Evolutionary conservation across 2,329 filamentous ascomycete species (phyloP).

Genomic region (Aspergillus pseudonomiae): DNA sequence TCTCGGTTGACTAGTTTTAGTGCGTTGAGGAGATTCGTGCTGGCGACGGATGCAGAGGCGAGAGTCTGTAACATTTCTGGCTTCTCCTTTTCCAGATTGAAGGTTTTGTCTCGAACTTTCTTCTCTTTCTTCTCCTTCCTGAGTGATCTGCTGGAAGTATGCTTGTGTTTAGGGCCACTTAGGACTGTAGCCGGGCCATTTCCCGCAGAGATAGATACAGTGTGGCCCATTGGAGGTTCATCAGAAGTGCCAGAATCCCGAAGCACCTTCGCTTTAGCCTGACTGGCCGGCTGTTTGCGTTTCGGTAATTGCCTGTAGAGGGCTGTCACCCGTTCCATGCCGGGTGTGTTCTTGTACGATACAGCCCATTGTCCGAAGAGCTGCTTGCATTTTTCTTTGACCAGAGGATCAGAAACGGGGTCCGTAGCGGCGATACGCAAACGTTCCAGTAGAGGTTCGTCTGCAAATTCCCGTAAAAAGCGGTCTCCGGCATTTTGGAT

Average conservation of each 20-base stretch:
- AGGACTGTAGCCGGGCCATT: conserved; percentile 42
- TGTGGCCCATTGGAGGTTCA: conserved; percentile 42
- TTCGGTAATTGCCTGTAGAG: conserved; percentile 73
- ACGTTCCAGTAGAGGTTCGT: conserved; percentile 89
- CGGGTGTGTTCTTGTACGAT: conserved; percentile 78
- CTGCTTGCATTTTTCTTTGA: conserved; percentile 84
- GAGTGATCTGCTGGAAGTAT: conserved; percentile 40
- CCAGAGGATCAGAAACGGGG: conserved; percentile 77
- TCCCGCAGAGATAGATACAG: conserved; percentile 42
- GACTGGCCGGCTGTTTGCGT: conserved; percentile 70
- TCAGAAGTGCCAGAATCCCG: conserved; percentile 68
- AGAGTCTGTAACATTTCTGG: conserved; percentile 85
- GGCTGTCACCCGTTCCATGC: conserved; percentile 76
- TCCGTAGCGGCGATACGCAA: conserved; percentile 86
- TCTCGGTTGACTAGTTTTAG: conserved; percentile 92
- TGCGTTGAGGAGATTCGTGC: conserved; percentile 86
- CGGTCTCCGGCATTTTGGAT: conserved; percentile 90
- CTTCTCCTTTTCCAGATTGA: conserved; percentile 86
- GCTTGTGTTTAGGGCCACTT: conserved; percentile 41
- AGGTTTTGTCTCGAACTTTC: conserved; percentile 59
- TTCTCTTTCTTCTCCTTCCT: conserved; percentile 51
- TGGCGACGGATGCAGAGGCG: conserved; percentile 83
- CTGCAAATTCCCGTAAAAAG: conserved; percentile 84
- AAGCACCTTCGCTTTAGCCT: conserved; percentile 80
- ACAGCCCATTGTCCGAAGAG: conserved; percentile 85